Base-by-base conservation (phyloP, 2,329 filamentous ascomycete genomes). In the Cordyceps pruinosa region DNA sequence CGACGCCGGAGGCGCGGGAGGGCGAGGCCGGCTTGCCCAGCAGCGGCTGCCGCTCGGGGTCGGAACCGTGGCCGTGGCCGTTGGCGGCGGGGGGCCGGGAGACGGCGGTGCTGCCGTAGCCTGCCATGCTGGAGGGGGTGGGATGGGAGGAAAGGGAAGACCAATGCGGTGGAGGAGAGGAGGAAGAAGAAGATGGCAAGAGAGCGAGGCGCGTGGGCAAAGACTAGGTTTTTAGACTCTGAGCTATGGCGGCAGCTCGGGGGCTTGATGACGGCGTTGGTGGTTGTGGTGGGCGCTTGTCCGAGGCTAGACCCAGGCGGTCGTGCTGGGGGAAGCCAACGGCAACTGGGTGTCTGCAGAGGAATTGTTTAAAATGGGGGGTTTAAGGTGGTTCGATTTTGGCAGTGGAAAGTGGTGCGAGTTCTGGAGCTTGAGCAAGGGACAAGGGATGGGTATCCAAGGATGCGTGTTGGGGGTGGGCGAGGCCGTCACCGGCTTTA, bases 11-110 rank as follows among this genome's bases (percentile, higher is more conserved):
- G 41, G 21, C 37, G 19, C 13, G 2, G 15, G 26, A 12, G 13
- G 37, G n/a, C 6, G 57, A 49, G 5, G 46, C 32, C 6, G 62
- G 54, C 45, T 65, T 64, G 47, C 61, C 66, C 8, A 73, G 66
- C n/a, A 74, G 67, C 19, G 71, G 71, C 61, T 67, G 65, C 56
- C 67, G 64, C 59, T 74, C 72, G 55, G 68, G 66, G 46, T 49
- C 53, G 49, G 46, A 19, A 53, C 23, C 46, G 35, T 49, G 21
- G 12, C 17, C 42, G 52, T 49, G 45, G 35, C 60, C 61, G 55
- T 61, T 65, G 35, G 45, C 53, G 51, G 42, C 25, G 13, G 30
- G 12, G 30, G 39, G 50, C 28, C 39, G 51, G 37, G 58, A 47
- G n/a, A n/a, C n/a, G 39, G 47, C 19, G 19, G 53, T 49, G n/a